A percentile compares a stretch with the other conserved stretches of the same genome.
Evolutionary conservation across 495 filamentous ascomycete species (phyloP).

Genomic region (Tuber melanosporum): DNA sequence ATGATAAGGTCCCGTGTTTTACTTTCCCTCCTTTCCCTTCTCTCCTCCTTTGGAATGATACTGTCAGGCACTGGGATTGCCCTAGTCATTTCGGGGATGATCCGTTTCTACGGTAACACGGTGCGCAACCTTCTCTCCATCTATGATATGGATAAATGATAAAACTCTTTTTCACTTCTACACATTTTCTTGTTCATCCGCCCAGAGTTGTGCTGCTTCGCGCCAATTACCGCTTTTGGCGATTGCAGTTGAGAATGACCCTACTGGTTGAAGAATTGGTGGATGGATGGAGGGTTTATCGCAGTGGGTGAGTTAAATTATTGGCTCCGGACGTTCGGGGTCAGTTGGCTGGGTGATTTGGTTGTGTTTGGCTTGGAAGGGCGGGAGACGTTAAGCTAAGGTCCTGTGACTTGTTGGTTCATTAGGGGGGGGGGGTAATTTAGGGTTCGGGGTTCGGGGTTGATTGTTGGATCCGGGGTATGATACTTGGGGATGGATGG

Average conservation of each 20-base stretch:
- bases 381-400: not conserved
- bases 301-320: no score
- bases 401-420: not conserved
- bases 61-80: not conserved
- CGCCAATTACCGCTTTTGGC: not conserved
- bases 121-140: not conserved
- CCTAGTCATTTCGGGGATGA: not conserved
- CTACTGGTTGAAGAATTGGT: not conserved
- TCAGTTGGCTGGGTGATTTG: not conserved
- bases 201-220: not conserved
- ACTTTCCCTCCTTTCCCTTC: not conserved
- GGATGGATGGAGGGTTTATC: not conserved
- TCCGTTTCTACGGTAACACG: not conserved
- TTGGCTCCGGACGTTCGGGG: not conserved
- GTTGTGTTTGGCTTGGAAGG: not conserved
- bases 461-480: not conserved
- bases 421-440: no score
- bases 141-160: not conserved
- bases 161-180: not conserved
- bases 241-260: not conserved
- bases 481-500: not conserved
- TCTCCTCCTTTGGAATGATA: not conserved
- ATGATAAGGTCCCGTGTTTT: not conserved
- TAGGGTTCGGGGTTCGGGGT: not conserved
- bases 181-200: not conserved